Evolutionary conservation across 2,329 filamentous ascomycete species (phyloP).

Genomic region (Colletotrichum tamarilloi): DNA sequence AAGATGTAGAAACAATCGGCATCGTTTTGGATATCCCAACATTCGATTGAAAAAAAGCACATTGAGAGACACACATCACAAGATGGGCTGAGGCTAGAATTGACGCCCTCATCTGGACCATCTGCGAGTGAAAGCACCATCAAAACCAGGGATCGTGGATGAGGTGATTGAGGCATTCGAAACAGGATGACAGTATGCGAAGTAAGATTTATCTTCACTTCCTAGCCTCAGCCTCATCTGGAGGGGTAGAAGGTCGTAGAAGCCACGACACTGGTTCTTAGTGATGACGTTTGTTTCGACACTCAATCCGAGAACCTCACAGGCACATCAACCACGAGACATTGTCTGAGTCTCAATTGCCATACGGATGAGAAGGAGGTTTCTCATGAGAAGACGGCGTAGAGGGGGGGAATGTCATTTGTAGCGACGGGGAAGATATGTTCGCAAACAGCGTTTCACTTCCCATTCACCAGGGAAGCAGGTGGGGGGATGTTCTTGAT

Average conservation of each 20-base stretch:
- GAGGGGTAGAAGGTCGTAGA: not conserved
- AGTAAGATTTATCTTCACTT: not conserved
- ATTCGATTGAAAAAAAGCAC: not conserved
- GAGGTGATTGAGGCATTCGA: not conserved
- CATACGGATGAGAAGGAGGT: not conserved
- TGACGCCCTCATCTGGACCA: not conserved
- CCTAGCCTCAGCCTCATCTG: not conserved
- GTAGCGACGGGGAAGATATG: not conserved
- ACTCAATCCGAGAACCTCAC: not conserved
- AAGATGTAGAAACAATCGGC: not conserved
- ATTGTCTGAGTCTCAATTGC: not conserved
- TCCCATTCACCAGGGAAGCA: not conserved
- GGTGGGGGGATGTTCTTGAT: not conserved
- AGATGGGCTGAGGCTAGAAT: not conserved
- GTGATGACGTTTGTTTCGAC: not conserved
- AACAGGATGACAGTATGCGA: not conserved
- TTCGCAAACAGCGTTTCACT: constrained; percentile 14
- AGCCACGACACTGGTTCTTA: not conserved
- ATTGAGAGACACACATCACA: not conserved
- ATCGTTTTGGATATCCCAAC: not conserved
- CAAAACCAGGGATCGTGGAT: not conserved
- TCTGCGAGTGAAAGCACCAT: not conserved
- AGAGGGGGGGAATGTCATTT: not conserved
- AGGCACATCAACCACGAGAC: not conserved
- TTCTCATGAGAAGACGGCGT: not conserved